Percentiles rank a stretch among this genome's conserved stretches.
phyloP scores from a whole-genome alignment of 1,139 yeast genomes.

The Yamadazyma dendronema region DNA sequence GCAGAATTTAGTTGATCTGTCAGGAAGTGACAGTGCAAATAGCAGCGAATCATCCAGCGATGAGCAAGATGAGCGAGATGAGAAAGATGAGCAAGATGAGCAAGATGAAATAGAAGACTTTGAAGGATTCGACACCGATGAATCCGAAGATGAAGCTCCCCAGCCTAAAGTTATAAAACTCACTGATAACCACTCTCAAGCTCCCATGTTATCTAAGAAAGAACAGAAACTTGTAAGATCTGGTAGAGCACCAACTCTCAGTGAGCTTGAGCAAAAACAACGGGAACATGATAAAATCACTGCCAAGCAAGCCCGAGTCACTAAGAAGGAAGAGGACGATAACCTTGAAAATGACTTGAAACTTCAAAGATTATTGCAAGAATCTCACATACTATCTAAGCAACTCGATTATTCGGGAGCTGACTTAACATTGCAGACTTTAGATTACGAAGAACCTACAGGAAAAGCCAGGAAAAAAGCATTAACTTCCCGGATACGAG shows the following conservation, averaged over 20 bases:
- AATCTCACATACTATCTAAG: constrained; percentile 79
- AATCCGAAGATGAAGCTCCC: constrained; percentile 26
- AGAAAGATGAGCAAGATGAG: background rate
- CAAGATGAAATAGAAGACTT: constrained; percentile 1
- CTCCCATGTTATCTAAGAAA: constrained; percentile 23
- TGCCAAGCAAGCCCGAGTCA: constrained; percentile 27
- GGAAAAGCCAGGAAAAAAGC: constrained; percentile 81
- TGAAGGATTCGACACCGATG: constrained; percentile 12
- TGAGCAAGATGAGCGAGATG: background rate
- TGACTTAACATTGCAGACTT: constrained; percentile 65
- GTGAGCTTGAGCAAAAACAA: constrained; percentile 31
- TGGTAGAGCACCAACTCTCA: constrained; percentile 44
- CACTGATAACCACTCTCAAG: constrained; percentile 21
- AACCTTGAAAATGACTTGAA: constrained; percentile 79
- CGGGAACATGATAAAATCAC: constrained; percentile 21
- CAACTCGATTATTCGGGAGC: constrained; percentile 66
- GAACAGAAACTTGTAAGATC: constrained; percentile 34
- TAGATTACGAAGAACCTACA: constrained; percentile 66
- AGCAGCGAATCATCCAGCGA: background rate
- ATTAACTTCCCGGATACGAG: constrained; percentile 62
- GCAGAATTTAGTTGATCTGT: constrained; percentile 2
- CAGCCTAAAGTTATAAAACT: constrained; percentile 37
- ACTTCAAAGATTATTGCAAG: constrained; percentile 75
- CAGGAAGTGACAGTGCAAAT: background rate
- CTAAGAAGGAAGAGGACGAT: constrained; percentile 38